Evolutionary conservation across 2,329 filamentous ascomycete species (phyloP), one percentile per base, ranked within the genome.

Genomic region (Dothideomycetes sp.): DNA sequence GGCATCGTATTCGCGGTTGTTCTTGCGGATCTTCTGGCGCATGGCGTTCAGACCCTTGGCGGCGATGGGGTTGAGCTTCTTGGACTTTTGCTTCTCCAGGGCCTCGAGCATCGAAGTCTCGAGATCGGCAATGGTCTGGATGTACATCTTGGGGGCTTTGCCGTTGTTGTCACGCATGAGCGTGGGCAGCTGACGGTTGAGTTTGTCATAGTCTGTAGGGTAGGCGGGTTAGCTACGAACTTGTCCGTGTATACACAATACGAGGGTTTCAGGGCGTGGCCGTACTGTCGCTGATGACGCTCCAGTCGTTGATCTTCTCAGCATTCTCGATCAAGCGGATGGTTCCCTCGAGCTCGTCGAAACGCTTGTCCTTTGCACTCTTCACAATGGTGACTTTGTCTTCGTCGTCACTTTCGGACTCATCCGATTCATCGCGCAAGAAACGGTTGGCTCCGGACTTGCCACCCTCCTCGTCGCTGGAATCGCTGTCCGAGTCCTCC

Each of bases 41-140:
- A 96, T 84, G 48, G 88, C 86, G 64, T 96, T 98, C 57, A 98
- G 76, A 57, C 88, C 87, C 67, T 87, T 85, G 51, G 87, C 83
- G 60, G 89, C 93, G 59, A 82, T 91, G 47, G 88, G 87, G 69
- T 94, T 98, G 88, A 96, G 94, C 76, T 95, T 96, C 78, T 95
- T 95, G 49, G 82, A 79, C 73, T 98, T 98, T 62, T 94, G 85
- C 75, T 95, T 95, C 55, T 87, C 79, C 50, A 94, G 76, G 17
- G 88, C 81, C 71, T 98, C 93, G 60, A 88, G 88, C 74, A 95
- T 84, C 60, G 83, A 78, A 55, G 94, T 88, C 68, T 98, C 91
- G 50, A 98, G 73, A 60, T 98, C 89, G 55, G 89, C 83, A 51
- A 96, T 78, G 51, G 83, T 81, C 70, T 91, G 88, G 65, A 98